Evolutionary conservation across 2,329 filamentous ascomycete species (phyloP), one percentile per base, ranked within the genome.

Genomic region (Fusarium kyushuense): DNA sequence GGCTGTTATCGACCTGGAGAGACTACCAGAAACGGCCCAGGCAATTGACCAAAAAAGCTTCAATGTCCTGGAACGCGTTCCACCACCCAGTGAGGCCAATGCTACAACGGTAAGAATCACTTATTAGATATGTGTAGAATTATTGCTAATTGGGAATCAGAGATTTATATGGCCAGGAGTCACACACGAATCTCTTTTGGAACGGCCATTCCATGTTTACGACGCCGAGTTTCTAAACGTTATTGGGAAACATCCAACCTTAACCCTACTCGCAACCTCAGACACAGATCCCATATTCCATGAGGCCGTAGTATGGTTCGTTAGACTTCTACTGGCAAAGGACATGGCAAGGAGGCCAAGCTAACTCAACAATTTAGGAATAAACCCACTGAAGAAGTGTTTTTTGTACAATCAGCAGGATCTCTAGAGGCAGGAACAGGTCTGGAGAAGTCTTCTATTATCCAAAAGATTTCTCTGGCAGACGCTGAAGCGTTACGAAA

Each of bases 341-440:
- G 5, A 16, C 9, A 14, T 11, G 8, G 1, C 3, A 8, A 6
- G 3, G 14, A 3, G 4, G 1, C 3, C 16, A 21, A 5, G 27
- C 43, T 49, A 3, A 62, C 3, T 1, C 1, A 7, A 9, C 5
- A 1, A 30, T 3, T 0, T 9, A 75, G 74, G 70, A 82, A 80
- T 25, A 75, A 71, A 6, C 78, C 78, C 3, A 85, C 82, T 0
- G 80, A 86, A 27, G 84, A 86, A 58, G 77, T 86, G 10, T 86
- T 87, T 70, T 87, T 87, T 48, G 83, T 81, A 1, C 84, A 87
- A 58, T 85, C 84, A 38, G 84, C 84, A 0, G 84, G 84, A 0
- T 76, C 79, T 0, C 65, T 60, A 0, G 81, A 76, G 7, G 80
- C 84, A 4, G 84, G 84, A 2, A 86, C 84, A 0, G 80, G 84